Evolutionary conservation across 2,329 filamentous ascomycete genomes (phyloP).

Genomic region (Mycosphaerella arachidis): DNA sequence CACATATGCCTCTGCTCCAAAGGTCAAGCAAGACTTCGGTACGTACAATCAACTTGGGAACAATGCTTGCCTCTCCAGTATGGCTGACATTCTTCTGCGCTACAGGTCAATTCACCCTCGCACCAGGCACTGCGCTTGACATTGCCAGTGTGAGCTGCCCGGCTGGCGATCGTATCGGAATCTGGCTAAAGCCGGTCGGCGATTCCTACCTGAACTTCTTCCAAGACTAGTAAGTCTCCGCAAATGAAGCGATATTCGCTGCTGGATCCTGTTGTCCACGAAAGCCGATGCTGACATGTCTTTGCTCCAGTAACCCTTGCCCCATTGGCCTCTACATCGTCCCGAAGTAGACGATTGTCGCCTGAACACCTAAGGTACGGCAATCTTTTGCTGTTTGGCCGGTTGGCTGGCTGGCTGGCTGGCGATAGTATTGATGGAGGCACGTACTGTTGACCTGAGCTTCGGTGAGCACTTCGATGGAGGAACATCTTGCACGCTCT

Average conservation of each 20-base stretch:
- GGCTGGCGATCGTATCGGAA: conserved; percentile 12
- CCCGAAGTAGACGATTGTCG: neutral
- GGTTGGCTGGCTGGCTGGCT: neutral
- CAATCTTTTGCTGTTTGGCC: neutral
- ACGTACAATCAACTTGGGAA: neutral
- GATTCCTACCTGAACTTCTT: conserved; percentile 16
- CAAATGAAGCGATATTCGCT: neutral
- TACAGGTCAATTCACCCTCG: conserved; percentile 3
- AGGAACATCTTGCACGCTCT: neutral
- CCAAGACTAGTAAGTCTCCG: conserved; percentile 14
- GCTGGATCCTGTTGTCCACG: conserved; percentile 4
- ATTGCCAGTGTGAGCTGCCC: conserved; percentile 18
- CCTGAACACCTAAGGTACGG: neutral
- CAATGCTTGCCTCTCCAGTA: neutral
- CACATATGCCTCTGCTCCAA: conserved; percentile 44
- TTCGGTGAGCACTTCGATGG: neutral
- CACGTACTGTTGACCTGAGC: neutral
- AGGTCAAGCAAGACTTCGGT: conserved; percentile 10
- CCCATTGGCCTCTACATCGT: conserved; percentile 10
- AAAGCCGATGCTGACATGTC: neutral
- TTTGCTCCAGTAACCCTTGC: neutral
- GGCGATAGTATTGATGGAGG: neutral
- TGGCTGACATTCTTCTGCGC: neutral
- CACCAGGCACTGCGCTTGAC: conserved; percentile 15
- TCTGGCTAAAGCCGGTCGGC: conserved; percentile 13